phyloP scores from a whole-genome alignment of 140 eudicot genomes.

The Cichorium intybus region DNA sequence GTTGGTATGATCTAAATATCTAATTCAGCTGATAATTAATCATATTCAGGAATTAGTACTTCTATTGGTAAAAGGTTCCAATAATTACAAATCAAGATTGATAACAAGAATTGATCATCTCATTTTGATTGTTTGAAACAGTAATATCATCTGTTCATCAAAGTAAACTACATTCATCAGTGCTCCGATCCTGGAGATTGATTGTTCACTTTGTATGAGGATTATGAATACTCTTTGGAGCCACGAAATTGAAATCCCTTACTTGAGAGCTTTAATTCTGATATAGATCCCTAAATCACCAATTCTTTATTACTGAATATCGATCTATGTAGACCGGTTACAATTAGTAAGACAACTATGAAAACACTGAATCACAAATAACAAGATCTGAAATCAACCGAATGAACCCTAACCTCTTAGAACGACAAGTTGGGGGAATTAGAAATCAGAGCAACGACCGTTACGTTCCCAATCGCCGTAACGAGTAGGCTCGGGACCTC shows the following conservation, averaged over 20 bases:
- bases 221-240: background rate
- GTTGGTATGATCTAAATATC: no score
- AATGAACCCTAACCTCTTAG: conserved; percentile 18
- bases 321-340: background rate
- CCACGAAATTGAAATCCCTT: background rate
- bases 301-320: conserved; percentile 15
- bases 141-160: background rate
- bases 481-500: conserved; percentile 91
- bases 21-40: no score
- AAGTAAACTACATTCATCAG: no score
- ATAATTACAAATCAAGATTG: background rate
- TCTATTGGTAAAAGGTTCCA: no score
- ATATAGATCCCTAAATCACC: background rate
- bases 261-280: background rate
- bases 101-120: background rate
- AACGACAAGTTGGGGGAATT: background rate
- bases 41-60: no score
- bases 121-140: background rate
- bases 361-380: conserved; percentile 3
- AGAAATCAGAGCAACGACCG: conserved; percentile 94
- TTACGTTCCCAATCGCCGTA: conserved; percentile 90
- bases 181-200: no score
- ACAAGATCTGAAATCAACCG: conserved; percentile 10
- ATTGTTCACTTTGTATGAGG: background rate
- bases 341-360: background rate